Base-by-base conservation (phyloP, 257 asterid genomes). In the Fraxinus cuspidata region DNA sequence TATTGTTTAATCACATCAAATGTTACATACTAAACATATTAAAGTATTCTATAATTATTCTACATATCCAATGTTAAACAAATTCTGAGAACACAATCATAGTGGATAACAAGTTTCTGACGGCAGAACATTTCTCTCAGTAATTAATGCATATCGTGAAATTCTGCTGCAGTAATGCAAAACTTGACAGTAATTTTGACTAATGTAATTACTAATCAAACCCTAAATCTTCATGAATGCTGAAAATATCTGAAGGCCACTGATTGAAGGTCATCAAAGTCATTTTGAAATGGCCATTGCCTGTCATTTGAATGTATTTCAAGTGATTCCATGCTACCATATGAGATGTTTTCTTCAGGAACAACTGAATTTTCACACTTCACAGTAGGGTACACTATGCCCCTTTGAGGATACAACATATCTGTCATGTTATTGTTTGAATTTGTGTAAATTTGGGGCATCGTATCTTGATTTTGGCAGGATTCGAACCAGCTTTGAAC, bases 211-310 rank as follows among this genome's bases (percentile, higher is more conserved):
- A 42, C 28, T 58, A 34, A 1, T 73, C 29, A 68, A 77, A 34
- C 80, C 83, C 84, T 77, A 74, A 72, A 44, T 12, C 74, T 25
- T 85, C 64, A 80, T 69, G 74, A 82, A 71, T 78, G 90, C 44
- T 81, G 82, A 74, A 87, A 76, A 25, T 82, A 90, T 90, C 96
- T 79, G 84, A 93, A 90, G 56, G 97, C 89, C 70, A 86, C 80
- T 11, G 96, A 86, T 72, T 85, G 93, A 29, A 93, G 96, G 29
- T 91, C 98, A 71, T 91, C 92, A 32, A 68, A 56, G 16, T 89
- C 93, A n/a, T 87, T 91, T 75, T 85, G 89, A 68, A 76, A 82
- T 18, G 76, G 69, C 98, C 97, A 90, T 69, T 84, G 88, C 73
- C 83, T 77, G 18, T 79, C 82, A 42, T 85, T 80, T 12, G 89